These are phyloP conservation scores for Linnemannia zychae DNA, from an alignment of 192 early-diverging fungal genomes.

Conservation along the genomic window DNA sequence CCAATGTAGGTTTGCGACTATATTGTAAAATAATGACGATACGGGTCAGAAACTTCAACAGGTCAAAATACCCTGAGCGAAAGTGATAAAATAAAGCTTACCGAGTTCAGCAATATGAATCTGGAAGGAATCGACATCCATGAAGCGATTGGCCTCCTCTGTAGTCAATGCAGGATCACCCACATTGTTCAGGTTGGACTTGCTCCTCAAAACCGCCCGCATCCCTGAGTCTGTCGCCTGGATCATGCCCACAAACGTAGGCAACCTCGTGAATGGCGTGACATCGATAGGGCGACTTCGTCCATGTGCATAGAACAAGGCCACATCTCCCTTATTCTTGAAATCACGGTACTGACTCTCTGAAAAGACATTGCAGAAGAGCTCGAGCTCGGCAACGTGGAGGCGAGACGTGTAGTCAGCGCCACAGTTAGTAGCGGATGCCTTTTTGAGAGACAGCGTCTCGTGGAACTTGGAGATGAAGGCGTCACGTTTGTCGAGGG, in stretches of 20 bases:
- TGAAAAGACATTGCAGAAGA: constrained; percentile 44
- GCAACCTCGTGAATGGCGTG: constrained; percentile 21
- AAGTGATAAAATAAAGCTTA: background rate
- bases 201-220: constrained; percentile 26
- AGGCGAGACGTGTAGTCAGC: constrained; percentile 14
- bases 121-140: constrained; percentile 33
- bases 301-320: constrained; percentile 20
- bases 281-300: constrained; percentile 21
- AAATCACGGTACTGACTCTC: constrained; percentile 29
- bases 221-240: constrained; percentile 20
- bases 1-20: constrained; percentile 43
- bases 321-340: constrained; percentile 24
- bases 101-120: constrained; percentile 36
- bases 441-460: constrained; percentile 22
- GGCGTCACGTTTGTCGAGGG: constrained; percentile 19
- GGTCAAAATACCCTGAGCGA: background rate
- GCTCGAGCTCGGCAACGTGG: constrained; percentile 29
- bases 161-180: background rate
- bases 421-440: background rate
- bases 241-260: constrained; percentile 35
- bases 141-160: constrained; percentile 12
- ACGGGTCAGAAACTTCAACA: background rate
- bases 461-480: constrained; percentile 42
- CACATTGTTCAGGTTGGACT: constrained; percentile 17
- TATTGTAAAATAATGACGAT: background rate